phyloP scores from a whole-genome alignment of 768 basidiomycete species.

The Suillus americanus region DNA sequence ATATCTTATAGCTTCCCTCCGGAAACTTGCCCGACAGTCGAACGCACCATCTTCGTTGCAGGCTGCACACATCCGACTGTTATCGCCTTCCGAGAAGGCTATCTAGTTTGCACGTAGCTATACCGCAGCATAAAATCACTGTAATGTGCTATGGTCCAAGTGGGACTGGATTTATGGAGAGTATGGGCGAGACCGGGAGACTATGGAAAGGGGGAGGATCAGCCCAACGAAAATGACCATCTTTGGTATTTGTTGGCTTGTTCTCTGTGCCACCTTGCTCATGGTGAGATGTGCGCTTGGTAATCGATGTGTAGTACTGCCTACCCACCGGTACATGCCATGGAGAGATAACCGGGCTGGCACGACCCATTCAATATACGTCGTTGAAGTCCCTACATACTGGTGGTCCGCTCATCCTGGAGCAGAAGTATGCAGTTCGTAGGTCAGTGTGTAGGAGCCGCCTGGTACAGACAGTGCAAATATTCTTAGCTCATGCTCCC shows the following conservation, averaged over 20 bases:
- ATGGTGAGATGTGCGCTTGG: not conserved
- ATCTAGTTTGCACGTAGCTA: slow-evolving; percentile 35
- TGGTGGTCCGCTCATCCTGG: not conserved
- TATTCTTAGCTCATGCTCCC: not conserved
- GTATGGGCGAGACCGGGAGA: not conserved
- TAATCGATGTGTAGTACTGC: not conserved
- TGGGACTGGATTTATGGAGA: not conserved
- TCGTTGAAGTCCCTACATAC: not conserved
- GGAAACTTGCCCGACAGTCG: slow-evolving; percentile 29
- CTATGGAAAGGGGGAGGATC: not conserved
- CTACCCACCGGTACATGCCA: not conserved
- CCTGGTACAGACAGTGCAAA: not conserved
- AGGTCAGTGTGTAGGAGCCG: not conserved
- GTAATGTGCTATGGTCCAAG: not conserved
- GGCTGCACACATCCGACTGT: slow-evolving; percentile 35
- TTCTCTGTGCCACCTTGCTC: not conserved
- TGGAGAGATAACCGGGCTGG: not conserved
- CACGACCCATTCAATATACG: not conserved
- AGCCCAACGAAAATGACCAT: not conserved
- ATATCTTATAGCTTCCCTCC: slow-evolving; percentile 52
- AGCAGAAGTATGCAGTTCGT: not conserved
- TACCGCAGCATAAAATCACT: not conserved
- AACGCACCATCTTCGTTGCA: slow-evolving; percentile 30
- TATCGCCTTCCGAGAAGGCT: slow-evolving; percentile 32
- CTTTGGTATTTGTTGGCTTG: not conserved